phyloP scores from a whole-genome alignment of 2,329 filamentous ascomycete species.

The Teratosphaeriaceae sp. region DNA sequence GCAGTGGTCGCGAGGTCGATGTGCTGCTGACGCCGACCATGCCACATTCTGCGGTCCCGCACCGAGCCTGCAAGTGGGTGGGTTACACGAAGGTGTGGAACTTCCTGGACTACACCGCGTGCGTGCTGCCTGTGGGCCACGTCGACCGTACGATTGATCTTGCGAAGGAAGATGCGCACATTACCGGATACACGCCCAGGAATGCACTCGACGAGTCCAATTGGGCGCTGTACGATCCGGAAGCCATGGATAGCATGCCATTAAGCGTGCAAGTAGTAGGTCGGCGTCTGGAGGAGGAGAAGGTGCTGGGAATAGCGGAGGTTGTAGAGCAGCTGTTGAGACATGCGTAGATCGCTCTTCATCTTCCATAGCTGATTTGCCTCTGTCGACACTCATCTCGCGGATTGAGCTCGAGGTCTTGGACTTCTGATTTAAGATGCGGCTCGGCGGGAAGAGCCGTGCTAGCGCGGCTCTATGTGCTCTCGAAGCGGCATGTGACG shows the following conservation, averaged over 20 bases:
- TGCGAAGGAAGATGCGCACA: constrained; percentile 29
- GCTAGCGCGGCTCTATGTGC: too few species aligned
- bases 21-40: constrained; percentile 41
- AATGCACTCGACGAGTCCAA: constrained; percentile 35
- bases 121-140: constrained; percentile 39
- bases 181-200: constrained; percentile 21
- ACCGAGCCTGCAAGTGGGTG: constrained; percentile 40
- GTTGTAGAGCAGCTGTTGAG: constrained; percentile 1
- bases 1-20: constrained; percentile 31
- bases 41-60: constrained; percentile 37
- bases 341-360: too few species aligned
- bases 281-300: constrained; percentile 30
- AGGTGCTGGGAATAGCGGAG: constrained; percentile 24
- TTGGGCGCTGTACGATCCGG: constrained; percentile 28
- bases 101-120: constrained; percentile 41
- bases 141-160: constrained; percentile 37
- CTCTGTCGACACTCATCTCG: too few species aligned
- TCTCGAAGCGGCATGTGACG: too few species aligned
- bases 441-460: too few species aligned
- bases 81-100: constrained; percentile 41
- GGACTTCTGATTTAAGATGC: too few species aligned
- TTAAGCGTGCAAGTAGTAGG: constrained; percentile 29
- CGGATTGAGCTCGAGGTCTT: too few species aligned
- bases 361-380: too few species aligned
- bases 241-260: constrained; percentile 37